These are phyloP conservation scores for Xenoacremonium recifei DNA, from an alignment of 2,329 filamentous ascomycete species.

Conservation along the genomic window DNA sequence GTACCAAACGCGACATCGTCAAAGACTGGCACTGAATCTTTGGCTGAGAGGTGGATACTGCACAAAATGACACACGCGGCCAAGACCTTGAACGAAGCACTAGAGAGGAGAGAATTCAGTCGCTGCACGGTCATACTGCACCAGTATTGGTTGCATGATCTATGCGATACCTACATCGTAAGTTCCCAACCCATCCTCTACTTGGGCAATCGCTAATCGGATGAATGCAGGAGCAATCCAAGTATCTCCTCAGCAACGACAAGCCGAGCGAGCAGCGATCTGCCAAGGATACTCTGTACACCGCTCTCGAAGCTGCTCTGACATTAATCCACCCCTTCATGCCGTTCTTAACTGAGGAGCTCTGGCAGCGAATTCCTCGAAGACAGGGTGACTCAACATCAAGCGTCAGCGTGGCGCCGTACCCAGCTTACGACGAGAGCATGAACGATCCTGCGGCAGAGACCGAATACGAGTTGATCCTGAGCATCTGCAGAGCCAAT, in stretches of 20 bases:
- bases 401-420: slow-evolving; percentile 71
- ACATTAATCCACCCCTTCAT: slow-evolving; percentile 80
- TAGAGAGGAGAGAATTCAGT: slow-evolving; percentile 70
- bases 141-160: slow-evolving; percentile 74
- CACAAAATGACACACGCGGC: slow-evolving; percentile 74
- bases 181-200: neutral
- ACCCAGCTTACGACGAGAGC: slow-evolving; percentile 61
- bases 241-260: slow-evolving; percentile 75
- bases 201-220: neutral
- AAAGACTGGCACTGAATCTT: slow-evolving; percentile 35
- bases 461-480: slow-evolving; percentile 73
- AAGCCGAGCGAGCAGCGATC: slow-evolving; percentile 69
- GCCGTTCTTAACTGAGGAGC: slow-evolving; percentile 77
- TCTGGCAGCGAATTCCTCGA: slow-evolving; percentile 81
- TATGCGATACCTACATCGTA: slow-evolving; percentile 78
- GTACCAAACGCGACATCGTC: slow-evolving; percentile 40
- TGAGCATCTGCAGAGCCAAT: slow-evolving; percentile 69
- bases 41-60: slow-evolving; percentile 55
- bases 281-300: slow-evolving; percentile 78
- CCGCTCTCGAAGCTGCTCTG: slow-evolving; percentile 71
- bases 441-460: slow-evolving; percentile 69
- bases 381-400: slow-evolving; percentile 67
- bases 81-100: slow-evolving; percentile 67
- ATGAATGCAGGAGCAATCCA: too few species aligned
- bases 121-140: slow-evolving; percentile 69